Evolutionary conservation across 1,139 yeast genomes (phyloP).

Genomic region (Candida tropicalis): DNA sequence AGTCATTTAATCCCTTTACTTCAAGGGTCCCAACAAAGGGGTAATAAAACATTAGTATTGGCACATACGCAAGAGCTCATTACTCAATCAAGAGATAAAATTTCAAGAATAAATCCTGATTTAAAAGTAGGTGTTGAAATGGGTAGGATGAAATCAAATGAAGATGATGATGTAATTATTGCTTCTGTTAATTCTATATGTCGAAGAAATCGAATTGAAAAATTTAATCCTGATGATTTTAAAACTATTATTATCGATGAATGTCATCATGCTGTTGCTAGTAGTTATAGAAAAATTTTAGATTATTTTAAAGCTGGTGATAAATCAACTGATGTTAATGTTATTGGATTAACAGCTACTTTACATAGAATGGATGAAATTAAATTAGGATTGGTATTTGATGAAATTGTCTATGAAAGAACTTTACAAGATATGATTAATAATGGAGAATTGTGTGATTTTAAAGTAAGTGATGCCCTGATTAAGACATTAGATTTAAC

Average conservation of each 20-base stretch:
- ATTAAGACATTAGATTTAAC: constrained; percentile 43
- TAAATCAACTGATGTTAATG: constrained; percentile 47
- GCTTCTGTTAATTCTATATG: constrained; percentile 76
- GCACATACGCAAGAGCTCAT: constrained; percentile 86
- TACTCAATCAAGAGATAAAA: constrained; percentile 62
- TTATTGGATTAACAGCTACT: constrained; percentile 91
- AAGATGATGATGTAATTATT: constrained; percentile 64
- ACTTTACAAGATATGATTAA: constrained; percentile 67
- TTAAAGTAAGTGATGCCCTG: constrained; percentile 61
- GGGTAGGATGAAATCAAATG: constrained; percentile 49
- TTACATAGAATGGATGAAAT: constrained; percentile 65
- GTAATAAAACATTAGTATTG: constrained; percentile 61
- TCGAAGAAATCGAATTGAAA: constrained; percentile 48
- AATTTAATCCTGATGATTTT: constrained; percentile 59
- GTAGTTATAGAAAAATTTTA: constrained; percentile 62
- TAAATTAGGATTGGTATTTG: constrained; percentile 62
- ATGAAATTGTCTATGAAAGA: constrained; percentile 74
- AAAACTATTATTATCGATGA: constrained; percentile 85
- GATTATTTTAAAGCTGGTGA: constrained; percentile 57
- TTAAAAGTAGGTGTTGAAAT: constrained; percentile 70
- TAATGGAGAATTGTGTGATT: constrained; percentile 71
- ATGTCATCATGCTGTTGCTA: constrained; percentile 90
- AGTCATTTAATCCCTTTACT: constrained; percentile 61
- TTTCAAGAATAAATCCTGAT: constrained; percentile 51
- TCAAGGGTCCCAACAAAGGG: constrained; percentile 25